Base-by-base conservation (phyloP, 78 protist genomes). In the Dictyostelium brefeldianum region DNA sequence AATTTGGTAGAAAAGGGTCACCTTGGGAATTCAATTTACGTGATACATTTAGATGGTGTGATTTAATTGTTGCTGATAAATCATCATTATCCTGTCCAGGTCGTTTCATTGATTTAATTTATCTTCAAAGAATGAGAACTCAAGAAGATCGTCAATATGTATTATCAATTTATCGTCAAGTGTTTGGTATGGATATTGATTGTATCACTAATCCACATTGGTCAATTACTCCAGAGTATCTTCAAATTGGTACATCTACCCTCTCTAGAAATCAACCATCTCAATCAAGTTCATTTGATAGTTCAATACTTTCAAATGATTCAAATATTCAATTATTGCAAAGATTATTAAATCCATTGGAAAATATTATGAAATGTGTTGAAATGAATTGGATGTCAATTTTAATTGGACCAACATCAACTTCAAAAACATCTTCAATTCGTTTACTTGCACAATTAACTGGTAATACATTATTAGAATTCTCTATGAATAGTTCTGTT, bases 21-120 rank as follows among this genome's bases (percentile, higher is more conserved):
- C 99, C 99, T 17, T 99, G 99, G 99, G 99, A 99, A 95, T 98
- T 99, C 98, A 99, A 99, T 97, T 92, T 99, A 75, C 96, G 99
- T 4, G 99, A 99, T 67, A 82, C 99, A 22, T 77, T 95, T 83
- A 93, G 99, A 27, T 98, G 99, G 99, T 94, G 98, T 73, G 98
- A 98, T 11, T 50, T 97, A 43, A 77, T 96, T 1, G 89, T 85
- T 6, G 36, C 5, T 0, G 91, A 83, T 48, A 1, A 20, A 41
- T 17, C 75, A 25, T 36, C 78, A n/a, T 10, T 50, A 17, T n/a
- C 56, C 8, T 70, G 54, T 41, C 89, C 94, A n/a, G 43, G 67
- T 5, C 31, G 48, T 10, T 98, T 93, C 46, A 50, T 98, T 0
- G 97, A 95, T 50, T 14, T 97, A 17, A 46, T 99, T 8, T 98